These are phyloP conservation scores for Sphagnurus paluster DNA, from an alignment of 1,284 basidiomycete species.

Conservation along the genomic window DNA sequence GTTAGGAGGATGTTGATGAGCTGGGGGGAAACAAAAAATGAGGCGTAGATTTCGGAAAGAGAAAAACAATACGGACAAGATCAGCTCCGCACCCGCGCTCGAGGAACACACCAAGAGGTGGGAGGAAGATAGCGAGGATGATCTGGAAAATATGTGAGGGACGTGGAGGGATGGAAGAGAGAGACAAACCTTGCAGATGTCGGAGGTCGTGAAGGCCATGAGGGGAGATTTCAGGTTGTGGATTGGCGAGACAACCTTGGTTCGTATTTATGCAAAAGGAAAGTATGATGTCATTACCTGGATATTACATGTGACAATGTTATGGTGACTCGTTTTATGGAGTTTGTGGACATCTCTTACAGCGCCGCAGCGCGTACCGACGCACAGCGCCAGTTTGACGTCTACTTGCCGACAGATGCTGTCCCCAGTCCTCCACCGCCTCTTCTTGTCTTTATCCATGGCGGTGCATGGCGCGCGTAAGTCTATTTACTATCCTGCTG, in stretches of 20 bases:
- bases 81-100: slow-evolving; percentile 76
- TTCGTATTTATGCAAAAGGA: slow-evolving; percentile 1
- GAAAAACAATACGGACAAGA: slow-evolving; percentile 40
- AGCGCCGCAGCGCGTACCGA: slow-evolving; percentile 22
- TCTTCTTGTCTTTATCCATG: slow-evolving; percentile 68
- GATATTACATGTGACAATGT: slow-evolving; percentile 10
- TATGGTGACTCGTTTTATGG: slow-evolving; percentile 6
- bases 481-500: slow-evolving; percentile 23
- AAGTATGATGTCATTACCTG: slow-evolving; percentile 16
- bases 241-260: not conserved
- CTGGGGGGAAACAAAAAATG: slow-evolving; percentile 30
- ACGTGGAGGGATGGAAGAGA: slow-evolving; percentile 1
- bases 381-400: slow-evolving; percentile 46
- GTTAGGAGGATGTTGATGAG: slow-evolving; percentile 73
- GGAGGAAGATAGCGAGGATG: slow-evolving; percentile 71
- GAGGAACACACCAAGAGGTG: slow-evolving; percentile 78
- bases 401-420: slow-evolving; percentile 36
- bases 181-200: slow-evolving; percentile 67
- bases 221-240: slow-evolving; percentile 16
- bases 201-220: slow-evolving; percentile 74
- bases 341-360: slow-evolving; percentile 46
- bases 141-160: slow-evolving; percentile 28
- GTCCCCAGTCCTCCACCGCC: slow-evolving; percentile 18
- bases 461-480: slow-evolving; percentile 78
- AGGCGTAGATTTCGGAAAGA: not conserved